Evolutionary conservation across 768 basidiomycete species (phyloP).

Genomic region (Favolaschia claudopus): DNA sequence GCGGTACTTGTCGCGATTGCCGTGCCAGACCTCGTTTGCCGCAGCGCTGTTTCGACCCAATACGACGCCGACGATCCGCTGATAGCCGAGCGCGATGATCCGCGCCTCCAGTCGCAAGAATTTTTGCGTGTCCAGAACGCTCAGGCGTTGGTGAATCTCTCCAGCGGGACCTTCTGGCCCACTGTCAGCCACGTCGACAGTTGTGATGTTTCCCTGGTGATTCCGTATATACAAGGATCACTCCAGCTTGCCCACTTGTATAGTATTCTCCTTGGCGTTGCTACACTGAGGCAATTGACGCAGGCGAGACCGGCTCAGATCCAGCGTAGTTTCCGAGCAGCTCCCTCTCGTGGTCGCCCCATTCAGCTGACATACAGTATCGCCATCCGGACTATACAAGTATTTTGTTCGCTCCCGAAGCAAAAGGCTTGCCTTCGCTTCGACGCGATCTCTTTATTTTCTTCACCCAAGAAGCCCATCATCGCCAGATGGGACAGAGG

Average conservation of each 20-base stretch:
- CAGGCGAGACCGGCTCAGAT: slow-evolving; percentile 26
- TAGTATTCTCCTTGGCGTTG: slow-evolving; percentile 67
- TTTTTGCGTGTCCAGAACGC: slow-evolving; percentile 48
- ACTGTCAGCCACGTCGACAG: slow-evolving; percentile 43
- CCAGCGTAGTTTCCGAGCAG: slow-evolving; percentile 25
- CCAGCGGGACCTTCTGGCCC: slow-evolving; percentile 25
- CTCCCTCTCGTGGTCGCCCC: slow-evolving; percentile 25
- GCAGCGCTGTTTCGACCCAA: slow-evolving; percentile 69
- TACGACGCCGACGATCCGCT: slow-evolving; percentile 74
- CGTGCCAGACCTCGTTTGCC: slow-evolving; percentile 58
- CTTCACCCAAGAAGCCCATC: slow-evolving; percentile 34
- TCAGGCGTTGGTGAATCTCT: slow-evolving; percentile 16
- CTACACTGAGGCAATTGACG: slow-evolving; percentile 54
- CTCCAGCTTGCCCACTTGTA: slow-evolving; percentile 77
- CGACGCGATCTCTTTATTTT: slow-evolving; percentile 43
- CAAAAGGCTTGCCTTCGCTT: slow-evolving; percentile 55
- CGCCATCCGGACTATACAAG: slow-evolving; percentile 54
- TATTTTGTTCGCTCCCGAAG: slow-evolving; percentile 55
- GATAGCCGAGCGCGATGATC: slow-evolving; percentile 61
- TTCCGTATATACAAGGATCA: slow-evolving; percentile 59
- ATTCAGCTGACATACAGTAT: slow-evolving; percentile 36
- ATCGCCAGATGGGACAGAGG: slow-evolving; percentile 49
- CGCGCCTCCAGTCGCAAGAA: slow-evolving; percentile 47
- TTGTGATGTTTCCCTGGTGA: slow-evolving; percentile 53
- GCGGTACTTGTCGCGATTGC: slow-evolving; percentile 53